Evolutionary conservation across 345 rosid genomes (phyloP), one percentile per base, ranked within the genome.

Genomic region (Salix dunnii): DNA sequence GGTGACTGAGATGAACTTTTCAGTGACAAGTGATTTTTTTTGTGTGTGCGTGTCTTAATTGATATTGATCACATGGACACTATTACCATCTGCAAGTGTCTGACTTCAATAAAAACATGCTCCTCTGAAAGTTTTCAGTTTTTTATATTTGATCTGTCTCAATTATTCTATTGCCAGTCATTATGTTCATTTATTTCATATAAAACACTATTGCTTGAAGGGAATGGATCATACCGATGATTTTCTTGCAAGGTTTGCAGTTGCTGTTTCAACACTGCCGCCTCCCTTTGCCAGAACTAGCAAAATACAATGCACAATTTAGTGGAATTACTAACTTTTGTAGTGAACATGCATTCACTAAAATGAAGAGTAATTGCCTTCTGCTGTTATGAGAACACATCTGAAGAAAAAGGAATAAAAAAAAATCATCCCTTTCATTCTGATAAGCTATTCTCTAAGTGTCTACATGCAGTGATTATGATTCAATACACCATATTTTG

Each of bases 271-370:
- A 94, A 80, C 73, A 86, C 77, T 71, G 88, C 91, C 65, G 90
- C 91, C 87, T 92, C 98, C 76, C 82, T 88, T 76, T 89, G 93
- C 98, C 97, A 94, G 74, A 85, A 90, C 97, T 94, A 82, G 72
- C 48, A 83, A 85, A 82, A 72, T 51, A 7, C 7, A 63, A 77
- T 27, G 35, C 71, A 77, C 48, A 51, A 70, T 76, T 76, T 79
- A 75, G 30, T 6, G 58, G 58, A 18, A 36, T 35, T n/a, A 25
- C 27, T 16, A 27, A 36, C 67, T 67, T 38, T 27, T 27, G 21
- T 76, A 35, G 7, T 53, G 48, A n/a, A 35, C 6, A 5, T 75
- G 66, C 36, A 30, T 35, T 3, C 35, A 17, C 21, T 23, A 27
- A 55, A 67, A 53, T 20, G 75, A 72, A 72, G 11, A 70, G 51